phyloP scores from a whole-genome alignment of 2,329 filamentous ascomycete genomes.

The Fonsecaea erecta region DNA sequence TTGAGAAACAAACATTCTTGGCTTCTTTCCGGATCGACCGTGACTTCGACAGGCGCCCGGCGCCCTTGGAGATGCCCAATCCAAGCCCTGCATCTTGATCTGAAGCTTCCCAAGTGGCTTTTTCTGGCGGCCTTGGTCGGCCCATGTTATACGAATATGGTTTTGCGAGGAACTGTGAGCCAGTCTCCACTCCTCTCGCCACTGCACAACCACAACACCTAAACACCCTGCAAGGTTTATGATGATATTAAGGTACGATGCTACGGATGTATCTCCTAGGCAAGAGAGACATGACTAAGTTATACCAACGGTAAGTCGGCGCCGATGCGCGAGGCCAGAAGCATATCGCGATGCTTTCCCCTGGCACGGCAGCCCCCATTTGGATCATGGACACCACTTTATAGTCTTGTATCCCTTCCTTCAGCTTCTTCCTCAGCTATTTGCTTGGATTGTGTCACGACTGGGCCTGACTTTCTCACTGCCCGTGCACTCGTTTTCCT shows the following conservation, averaged over 20 bases:
- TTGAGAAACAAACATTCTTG: background rate
- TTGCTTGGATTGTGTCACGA: background rate
- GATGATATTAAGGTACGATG: background rate
- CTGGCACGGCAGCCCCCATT: constrained; percentile 11
- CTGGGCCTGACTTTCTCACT: background rate
- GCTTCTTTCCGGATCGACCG: background rate
- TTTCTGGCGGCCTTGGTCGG: background rate
- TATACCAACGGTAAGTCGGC: constrained; percentile 26
- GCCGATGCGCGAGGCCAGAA: constrained; percentile 9
- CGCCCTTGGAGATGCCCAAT: background rate
- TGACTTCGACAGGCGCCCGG: background rate
- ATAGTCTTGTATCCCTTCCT: constrained; percentile 5
- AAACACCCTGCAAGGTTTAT: background rate
- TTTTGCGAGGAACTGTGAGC: background rate
- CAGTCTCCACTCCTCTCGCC: background rate
- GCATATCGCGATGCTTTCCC: background rate
- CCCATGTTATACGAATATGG: background rate
- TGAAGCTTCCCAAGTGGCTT: background rate
- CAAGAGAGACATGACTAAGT: background rate
- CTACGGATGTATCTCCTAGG: background rate
- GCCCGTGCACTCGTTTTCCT: background rate
- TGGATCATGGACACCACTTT: constrained; percentile 23
- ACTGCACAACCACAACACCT: background rate
- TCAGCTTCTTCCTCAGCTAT: background rate
- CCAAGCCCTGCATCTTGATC: background rate